Conservation (phyloP, 805 yeast species). For the Yarrowia sp. region DNA sequence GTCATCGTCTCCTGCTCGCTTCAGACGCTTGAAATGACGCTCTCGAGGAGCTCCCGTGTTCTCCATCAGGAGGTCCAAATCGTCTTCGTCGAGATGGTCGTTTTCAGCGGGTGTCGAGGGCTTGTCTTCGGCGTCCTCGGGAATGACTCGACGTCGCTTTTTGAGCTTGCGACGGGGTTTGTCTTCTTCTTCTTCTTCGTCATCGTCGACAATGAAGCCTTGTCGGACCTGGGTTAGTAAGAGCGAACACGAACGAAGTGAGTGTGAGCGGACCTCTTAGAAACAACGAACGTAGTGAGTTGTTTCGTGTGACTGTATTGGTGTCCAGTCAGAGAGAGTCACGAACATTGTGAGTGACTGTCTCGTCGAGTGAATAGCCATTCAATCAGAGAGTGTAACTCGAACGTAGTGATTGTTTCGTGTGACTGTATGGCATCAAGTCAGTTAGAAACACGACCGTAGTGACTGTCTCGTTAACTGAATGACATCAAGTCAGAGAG, state of each 20-base stretch:
- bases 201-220: slow-evolving; percentile 94
- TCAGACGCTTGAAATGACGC: slow-evolving; percentile 78
- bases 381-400: too few relatives aligned
- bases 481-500: too few relatives aligned
- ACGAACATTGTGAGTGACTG: too few relatives aligned
- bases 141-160: slow-evolving; percentile 42
- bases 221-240: slow-evolving; percentile 62
- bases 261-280: neutral
- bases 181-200: slow-evolving; percentile 69
- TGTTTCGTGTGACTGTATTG: too few relatives aligned
- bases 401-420: too few relatives aligned
- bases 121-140: slow-evolving; percentile 37
- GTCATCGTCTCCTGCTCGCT: slow-evolving; percentile 66
- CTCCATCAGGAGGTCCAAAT: slow-evolving; percentile 87
- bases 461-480: too few relatives aligned
- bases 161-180: slow-evolving; percentile 43
- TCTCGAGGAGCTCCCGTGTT: slow-evolving; percentile 65
- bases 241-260: neutral
- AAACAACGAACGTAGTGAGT: too few relatives aligned
- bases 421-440: too few relatives aligned
- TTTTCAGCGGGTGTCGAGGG: slow-evolving; percentile 16
- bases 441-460: too few relatives aligned
- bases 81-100: slow-evolving; percentile 81
- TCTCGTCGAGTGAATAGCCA: too few relatives aligned
- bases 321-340: too few relatives aligned